phyloP scores from a whole-genome alignment of 2,329 filamentous ascomycete genomes.

The Magnaporthiopsis rhizophila region DNA sequence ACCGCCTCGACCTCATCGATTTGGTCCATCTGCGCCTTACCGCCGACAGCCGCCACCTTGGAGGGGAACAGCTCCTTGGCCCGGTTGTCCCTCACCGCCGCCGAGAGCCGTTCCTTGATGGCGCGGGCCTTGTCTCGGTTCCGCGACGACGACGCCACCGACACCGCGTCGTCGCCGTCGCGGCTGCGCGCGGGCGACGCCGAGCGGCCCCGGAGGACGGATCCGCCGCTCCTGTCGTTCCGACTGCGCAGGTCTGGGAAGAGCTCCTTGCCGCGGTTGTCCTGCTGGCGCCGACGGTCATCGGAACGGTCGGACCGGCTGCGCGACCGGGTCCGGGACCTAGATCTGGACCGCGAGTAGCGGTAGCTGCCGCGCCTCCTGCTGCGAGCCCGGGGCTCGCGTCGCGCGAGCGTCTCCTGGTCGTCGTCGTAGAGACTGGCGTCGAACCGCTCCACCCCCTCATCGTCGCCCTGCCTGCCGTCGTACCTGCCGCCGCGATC shows the following conservation, averaged over 20 bases:
- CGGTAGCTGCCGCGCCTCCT: slow-evolving; percentile 21
- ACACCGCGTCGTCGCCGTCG: slow-evolving; percentile 29
- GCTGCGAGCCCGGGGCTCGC: slow-evolving; percentile 17
- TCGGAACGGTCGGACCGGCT: slow-evolving; percentile 16
- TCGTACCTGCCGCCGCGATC: slow-evolving; percentile 33
- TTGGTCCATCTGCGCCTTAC: slow-evolving; percentile 26
- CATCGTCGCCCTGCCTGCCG: slow-evolving; percentile 35
- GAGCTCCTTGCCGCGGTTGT: slow-evolving; percentile 52
- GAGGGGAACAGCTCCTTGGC: slow-evolving; percentile 52
- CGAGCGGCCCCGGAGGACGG: slow-evolving; percentile 35
- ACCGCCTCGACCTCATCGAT: slow-evolving; percentile 20
- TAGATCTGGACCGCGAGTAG: slow-evolving; percentile 17
- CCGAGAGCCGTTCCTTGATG: slow-evolving; percentile 33
- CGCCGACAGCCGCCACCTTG: slow-evolving; percentile 24
- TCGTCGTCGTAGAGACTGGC: slow-evolving; percentile 59
- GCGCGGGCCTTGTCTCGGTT: slow-evolving; percentile 37
- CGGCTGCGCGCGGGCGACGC: slow-evolving; percentile 38
- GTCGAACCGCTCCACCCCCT: slow-evolving; percentile 53
- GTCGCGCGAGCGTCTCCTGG: slow-evolving; percentile 27
- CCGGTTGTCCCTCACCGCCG: slow-evolving; percentile 23
- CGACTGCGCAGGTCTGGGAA: slow-evolving; percentile 38
- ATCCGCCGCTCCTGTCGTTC: slow-evolving; percentile 19
- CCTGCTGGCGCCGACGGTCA: slow-evolving; percentile 19
- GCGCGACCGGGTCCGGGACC: slow-evolving; percentile 12
- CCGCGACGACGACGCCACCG: slow-evolving; percentile 18